Evolutionary conservation across 2,329 filamentous ascomycete genomes (phyloP).

Genomic region (Pseudogymnoascus sp.): DNA sequence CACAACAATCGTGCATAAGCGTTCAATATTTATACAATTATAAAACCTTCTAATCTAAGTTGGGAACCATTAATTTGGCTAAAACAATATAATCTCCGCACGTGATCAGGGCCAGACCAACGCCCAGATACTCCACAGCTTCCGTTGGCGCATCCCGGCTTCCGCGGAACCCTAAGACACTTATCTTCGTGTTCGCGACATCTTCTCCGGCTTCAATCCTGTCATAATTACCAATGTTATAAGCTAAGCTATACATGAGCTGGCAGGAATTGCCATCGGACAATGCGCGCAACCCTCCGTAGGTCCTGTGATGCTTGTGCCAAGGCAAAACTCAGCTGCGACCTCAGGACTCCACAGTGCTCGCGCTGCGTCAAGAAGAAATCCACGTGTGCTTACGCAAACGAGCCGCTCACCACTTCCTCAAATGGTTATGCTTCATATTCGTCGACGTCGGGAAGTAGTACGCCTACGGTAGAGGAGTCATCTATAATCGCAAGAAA

Average conservation of each 20-base stretch:
- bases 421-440: neutral
- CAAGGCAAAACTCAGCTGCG: constrained; percentile 47
- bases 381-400: constrained; percentile 43
- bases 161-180: neutral
- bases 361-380: constrained; percentile 45
- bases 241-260: neutral
- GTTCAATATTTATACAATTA: neutral
- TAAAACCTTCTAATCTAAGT: neutral
- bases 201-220: neutral
- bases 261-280: neutral
- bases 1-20: neutral
- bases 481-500: neutral
- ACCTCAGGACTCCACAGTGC: constrained; percentile 45
- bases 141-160: neutral
- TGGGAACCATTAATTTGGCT: neutral
- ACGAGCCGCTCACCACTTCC: constrained; percentile 39
- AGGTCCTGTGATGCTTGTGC: constrained; percentile 49
- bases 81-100: neutral
- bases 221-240: neutral
- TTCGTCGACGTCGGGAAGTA: constrained; percentile 11
- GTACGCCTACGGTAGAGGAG: constrained; percentile 1
- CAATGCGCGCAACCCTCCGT: constrained; percentile 48
- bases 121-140: neutral
- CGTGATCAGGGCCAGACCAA: neutral
- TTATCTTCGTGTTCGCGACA: neutral